A percentile compares a stretch with the other conserved stretches of the same genome.
phyloP scores from a whole-genome alignment of 768 basidiomycete genomes.

The Trametes villosa region DNA sequence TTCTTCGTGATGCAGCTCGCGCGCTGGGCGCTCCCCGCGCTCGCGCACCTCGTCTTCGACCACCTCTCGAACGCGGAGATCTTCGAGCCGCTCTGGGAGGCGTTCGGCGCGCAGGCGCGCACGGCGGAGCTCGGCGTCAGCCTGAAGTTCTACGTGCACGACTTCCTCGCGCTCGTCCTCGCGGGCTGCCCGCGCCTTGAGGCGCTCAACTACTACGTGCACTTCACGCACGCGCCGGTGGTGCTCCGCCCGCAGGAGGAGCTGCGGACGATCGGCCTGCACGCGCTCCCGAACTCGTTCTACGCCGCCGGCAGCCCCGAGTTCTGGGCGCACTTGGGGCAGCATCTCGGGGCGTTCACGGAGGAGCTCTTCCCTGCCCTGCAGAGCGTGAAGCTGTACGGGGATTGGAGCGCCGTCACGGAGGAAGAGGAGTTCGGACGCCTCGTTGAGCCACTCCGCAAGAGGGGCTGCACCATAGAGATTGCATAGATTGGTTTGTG shows the following conservation, averaged over 20 bases:
- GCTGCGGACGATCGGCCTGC: constrained; percentile 53
- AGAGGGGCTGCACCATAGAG: constrained; percentile 39
- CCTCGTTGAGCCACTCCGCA: constrained; percentile 37
- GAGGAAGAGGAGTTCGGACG: constrained; percentile 43
- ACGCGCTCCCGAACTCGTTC: constrained; percentile 51
- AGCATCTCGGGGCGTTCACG: constrained; percentile 52
- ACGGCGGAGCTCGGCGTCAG: constrained; percentile 63
- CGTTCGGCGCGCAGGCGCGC: constrained; percentile 53
- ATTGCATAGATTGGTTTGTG: neutral
- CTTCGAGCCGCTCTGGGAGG: constrained; percentile 52
- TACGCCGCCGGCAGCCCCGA: constrained; percentile 39
- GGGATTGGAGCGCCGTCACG: constrained; percentile 52
- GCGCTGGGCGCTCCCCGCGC: constrained; percentile 56
- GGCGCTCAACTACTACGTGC: constrained; percentile 54
- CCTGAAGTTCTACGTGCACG: constrained; percentile 54
- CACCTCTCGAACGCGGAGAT: constrained; percentile 42
- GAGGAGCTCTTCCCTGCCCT: constrained; percentile 51
- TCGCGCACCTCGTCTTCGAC: constrained; percentile 57
- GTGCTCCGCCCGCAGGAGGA: constrained; percentile 26
- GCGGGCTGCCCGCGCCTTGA: constrained; percentile 49
- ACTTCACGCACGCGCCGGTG: constrained; percentile 29
- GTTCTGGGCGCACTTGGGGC: constrained; percentile 46
- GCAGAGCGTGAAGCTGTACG: constrained; percentile 50
- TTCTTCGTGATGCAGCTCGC: constrained; percentile 53
- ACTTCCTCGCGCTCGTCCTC: constrained; percentile 53